Evolutionary conservation across 2,329 filamentous ascomycete genomes (phyloP).

Genomic region (Aspergillus aculeatus): DNA sequence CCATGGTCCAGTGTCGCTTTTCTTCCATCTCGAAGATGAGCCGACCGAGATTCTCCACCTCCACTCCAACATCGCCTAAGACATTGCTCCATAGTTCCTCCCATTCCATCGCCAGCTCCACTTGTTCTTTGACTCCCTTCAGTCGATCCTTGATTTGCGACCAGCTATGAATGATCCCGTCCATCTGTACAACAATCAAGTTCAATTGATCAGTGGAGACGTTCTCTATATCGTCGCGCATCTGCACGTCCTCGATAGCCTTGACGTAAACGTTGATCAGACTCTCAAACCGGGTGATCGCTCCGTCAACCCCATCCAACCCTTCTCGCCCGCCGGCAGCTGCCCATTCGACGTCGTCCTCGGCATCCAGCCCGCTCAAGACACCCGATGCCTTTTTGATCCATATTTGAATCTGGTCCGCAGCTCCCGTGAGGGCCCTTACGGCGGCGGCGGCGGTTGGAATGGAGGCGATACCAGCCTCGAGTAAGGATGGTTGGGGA

Average conservation of each 20-base stretch:
- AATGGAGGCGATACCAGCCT: slow-evolving; percentile 79
- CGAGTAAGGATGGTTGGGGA: slow-evolving; percentile 79
- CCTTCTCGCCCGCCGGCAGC: slow-evolving; percentile 71
- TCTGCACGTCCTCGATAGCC: slow-evolving; percentile 89
- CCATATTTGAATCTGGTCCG: slow-evolving; percentile 91
- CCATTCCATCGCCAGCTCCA: slow-evolving; percentile 98
- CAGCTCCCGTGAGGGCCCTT: slow-evolving; percentile 77
- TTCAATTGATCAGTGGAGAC: slow-evolving; percentile 72
- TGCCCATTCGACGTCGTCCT: slow-evolving; percentile 97
- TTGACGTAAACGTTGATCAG: slow-evolving; percentile 89
- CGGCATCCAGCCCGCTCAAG: slow-evolving; percentile 81
- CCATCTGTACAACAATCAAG: slow-evolving; percentile 82
- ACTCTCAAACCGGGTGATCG: slow-evolving; percentile 80
- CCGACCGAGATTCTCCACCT: slow-evolving; percentile 75
- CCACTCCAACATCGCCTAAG: slow-evolving; percentile 85
- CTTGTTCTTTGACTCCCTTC: slow-evolving; percentile 78
- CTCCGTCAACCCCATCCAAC: slow-evolving; percentile 58
- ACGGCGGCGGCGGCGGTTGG: slow-evolving; percentile 81
- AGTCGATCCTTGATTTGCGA: slow-evolving; percentile 74
- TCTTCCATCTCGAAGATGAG: slow-evolving; percentile 98
- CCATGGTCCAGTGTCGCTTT: slow-evolving; percentile 74
- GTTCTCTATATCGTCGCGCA: slow-evolving; percentile 69
- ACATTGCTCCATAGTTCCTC: slow-evolving; percentile 95
- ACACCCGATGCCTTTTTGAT: slow-evolving; percentile 90
- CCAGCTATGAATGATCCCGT: slow-evolving; percentile 82